phyloP scores from a whole-genome alignment of 148 eudicot species.

The Chenopodium quinoa region DNA sequence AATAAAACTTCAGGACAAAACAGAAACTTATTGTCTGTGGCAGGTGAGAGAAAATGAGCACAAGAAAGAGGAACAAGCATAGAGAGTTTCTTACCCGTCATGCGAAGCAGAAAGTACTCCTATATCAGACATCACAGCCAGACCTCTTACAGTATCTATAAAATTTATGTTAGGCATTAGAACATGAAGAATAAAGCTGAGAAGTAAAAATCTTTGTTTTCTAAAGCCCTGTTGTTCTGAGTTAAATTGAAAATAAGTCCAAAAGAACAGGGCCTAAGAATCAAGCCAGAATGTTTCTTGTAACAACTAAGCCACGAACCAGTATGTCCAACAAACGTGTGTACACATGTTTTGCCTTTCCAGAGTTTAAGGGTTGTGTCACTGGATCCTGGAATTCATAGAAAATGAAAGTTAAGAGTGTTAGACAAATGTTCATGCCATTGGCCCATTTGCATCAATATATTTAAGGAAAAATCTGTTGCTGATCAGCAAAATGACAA shows the following conservation, averaged over 20 bases:
- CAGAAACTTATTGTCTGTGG: slow-evolving; percentile 1
- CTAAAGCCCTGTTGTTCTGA: neutral
- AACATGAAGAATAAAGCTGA: neutral
- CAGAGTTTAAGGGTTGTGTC: slow-evolving; percentile 88
- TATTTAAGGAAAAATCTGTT: neutral
- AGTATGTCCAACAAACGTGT: slow-evolving; percentile 70
- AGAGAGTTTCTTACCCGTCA: slow-evolving; percentile 67
- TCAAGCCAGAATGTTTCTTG: neutral
- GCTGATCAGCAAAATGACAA: neutral
- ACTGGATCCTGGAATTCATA: slow-evolving; percentile 74
- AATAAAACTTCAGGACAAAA: neutral
- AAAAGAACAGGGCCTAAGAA: neutral
- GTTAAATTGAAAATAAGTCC: too few relatives aligned
- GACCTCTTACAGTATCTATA: slow-evolving; percentile 89
- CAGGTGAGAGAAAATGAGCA: neutral
- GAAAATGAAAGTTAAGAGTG: slow-evolving; percentile 4
- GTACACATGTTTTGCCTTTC: slow-evolving; percentile 75
- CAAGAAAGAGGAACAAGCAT: neutral
- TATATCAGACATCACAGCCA: slow-evolving; percentile 70
- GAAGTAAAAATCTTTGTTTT: neutral
- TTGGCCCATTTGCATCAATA: neutral
- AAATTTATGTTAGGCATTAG: slow-evolving; percentile 16
- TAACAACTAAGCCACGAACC: slow-evolving; percentile 35
- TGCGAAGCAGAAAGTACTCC: slow-evolving; percentile 96
- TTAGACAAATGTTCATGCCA: neutral